Evolutionary conservation across 176 grass and related monocot genomes (phyloP), one percentile per base, ranked within the genome.

Genomic region (Oryza meyeriana): DNA sequence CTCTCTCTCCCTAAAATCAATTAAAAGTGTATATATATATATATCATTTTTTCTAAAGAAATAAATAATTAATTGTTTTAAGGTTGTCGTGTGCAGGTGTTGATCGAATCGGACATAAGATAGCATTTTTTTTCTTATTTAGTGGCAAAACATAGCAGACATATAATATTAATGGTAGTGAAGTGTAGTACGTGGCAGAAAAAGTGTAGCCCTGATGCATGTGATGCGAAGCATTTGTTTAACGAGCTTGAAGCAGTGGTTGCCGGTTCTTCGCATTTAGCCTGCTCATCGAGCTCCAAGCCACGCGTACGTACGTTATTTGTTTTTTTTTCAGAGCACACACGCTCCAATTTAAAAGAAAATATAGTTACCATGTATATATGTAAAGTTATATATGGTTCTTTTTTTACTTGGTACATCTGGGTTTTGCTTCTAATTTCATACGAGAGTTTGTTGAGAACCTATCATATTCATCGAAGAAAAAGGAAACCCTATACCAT

Each of bases 191-290:
- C 74, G 86, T 88, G 86, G 86, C 86, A 41, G 7, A 57, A 78
- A 78, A 14, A 18, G 27, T 70, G 67, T 52, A 9, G 25, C 57
- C 25, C 22, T 72, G 50, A 55, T 72, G 65, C 16, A 42, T 48
- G 45, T 71, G 57, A 50, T 52, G 26, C 8, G 24, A 8, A 10
- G 14, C 27, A 14, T 35, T 82, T 77, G 29, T 40, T 82, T 87
- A 87, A 27, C 64, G 55, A 83, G 17, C 14, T 6, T 48, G 45
- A 55, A 64, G n/a, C 40, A 45, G 80, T 72, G 42, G 80, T 88
- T 83, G 86, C 80, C 33, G 58, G 79, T 87, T 87, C 85, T 76
- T 83, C 66, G 80, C 26, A 83, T 72, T 33, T 88, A 78, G 80
- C 61, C 61, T 10, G 3, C 12, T 6, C 4, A 5, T 18, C 47